Evolutionary conservation across 2,329 filamentous ascomycete genomes (phyloP).

Genomic region (Myriangium duriaei): DNA sequence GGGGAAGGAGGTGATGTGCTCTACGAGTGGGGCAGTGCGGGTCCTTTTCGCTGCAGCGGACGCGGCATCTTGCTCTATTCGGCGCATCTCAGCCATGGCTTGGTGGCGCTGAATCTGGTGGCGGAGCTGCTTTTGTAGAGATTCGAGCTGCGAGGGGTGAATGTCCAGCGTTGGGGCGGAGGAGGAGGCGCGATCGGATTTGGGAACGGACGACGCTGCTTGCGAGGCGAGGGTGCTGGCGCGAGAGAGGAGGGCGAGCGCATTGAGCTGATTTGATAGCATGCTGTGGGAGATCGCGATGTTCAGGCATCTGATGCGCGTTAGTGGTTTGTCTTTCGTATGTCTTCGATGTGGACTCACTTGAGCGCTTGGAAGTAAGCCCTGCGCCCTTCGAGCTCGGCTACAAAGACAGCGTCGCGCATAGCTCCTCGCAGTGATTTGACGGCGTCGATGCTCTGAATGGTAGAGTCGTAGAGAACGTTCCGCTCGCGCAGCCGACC

Average conservation of each 20-base stretch:
- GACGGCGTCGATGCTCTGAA: slow-evolving; percentile 83
- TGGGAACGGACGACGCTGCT: slow-evolving; percentile 37
- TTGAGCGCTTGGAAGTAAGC: slow-evolving; percentile 83
- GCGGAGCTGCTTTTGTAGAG: slow-evolving; percentile 50
- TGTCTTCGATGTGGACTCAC: slow-evolving; percentile 34
- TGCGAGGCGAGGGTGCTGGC: slow-evolving; percentile 50
- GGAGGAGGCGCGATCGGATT: slow-evolving; percentile 24
- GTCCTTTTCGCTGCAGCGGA: slow-evolving; percentile 34
- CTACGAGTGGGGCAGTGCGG: slow-evolving; percentile 51
- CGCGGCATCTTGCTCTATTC: slow-evolving; percentile 40
- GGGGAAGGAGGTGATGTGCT: slow-evolving; percentile 66
- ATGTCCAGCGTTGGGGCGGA: slow-evolving; percentile 57
- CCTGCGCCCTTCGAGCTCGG: slow-evolving; percentile 64
- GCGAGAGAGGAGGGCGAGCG: slow-evolving; percentile 71
- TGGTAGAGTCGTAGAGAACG: slow-evolving; percentile 78
- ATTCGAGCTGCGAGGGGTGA: slow-evolving; percentile 42
- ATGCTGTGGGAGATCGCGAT: slow-evolving; percentile 76
- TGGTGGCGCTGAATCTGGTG: slow-evolving; percentile 68
- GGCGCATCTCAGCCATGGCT: slow-evolving; percentile 72
- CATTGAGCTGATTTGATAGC: slow-evolving; percentile 58
- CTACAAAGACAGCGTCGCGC: slow-evolving; percentile 62
- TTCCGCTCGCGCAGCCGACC: slow-evolving; percentile 73
- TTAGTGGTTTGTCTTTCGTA: neutral
- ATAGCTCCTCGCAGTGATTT: slow-evolving; percentile 83
- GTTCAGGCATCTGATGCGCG: slow-evolving; percentile 54